Evolutionary conservation across 2,329 filamentous ascomycete genomes (phyloP).

Genomic region (Monilinia fructicola): DNA sequence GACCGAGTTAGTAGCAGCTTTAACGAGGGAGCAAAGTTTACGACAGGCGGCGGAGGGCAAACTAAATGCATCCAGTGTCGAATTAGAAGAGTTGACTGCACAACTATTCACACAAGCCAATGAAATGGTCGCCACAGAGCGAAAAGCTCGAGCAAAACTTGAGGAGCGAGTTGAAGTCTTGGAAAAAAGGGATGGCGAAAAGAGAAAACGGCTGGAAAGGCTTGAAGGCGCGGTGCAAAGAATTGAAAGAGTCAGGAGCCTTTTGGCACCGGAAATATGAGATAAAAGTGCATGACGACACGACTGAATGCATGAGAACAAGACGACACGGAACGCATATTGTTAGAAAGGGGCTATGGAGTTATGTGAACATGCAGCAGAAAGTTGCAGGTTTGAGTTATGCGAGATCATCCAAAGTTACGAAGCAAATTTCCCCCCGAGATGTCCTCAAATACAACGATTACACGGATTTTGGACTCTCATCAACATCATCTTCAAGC

Average conservation of each 20-base stretch:
- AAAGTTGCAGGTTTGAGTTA: slow-evolving; percentile 11
- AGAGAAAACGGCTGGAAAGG: slow-evolving; percentile 65
- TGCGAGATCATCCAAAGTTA: not conserved
- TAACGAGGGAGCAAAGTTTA: slow-evolving; percentile 65
- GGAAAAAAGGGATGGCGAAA: slow-evolving; percentile 69
- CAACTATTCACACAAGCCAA: slow-evolving; percentile 80
- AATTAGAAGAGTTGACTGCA: slow-evolving; percentile 77
- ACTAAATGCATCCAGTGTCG: slow-evolving; percentile 63
- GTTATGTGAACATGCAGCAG: slow-evolving; percentile 30
- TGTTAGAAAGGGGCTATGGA: slow-evolving; percentile 27
- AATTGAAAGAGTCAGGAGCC: slow-evolving; percentile 66
- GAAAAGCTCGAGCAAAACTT: slow-evolving; percentile 66
- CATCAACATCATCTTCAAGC: not conserved
- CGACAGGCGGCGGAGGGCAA: slow-evolving; percentile 68
- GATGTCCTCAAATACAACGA: not conserved
- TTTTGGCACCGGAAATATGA: slow-evolving; percentile 48
- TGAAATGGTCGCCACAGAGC: slow-evolving; percentile 80
- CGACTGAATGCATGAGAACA: slow-evolving; percentile 8
- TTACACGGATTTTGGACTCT: not conserved
- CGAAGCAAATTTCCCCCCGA: not conserved
- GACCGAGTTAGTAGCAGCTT: slow-evolving; percentile 59
- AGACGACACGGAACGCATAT: slow-evolving; percentile 22
- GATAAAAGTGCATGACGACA: slow-evolving; percentile 4
- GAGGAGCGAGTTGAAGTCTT: slow-evolving; percentile 69
- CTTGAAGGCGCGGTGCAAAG: slow-evolving; percentile 69